Conservation (phyloP, 805 yeast genomes). For the Babjeviella inositovora region DNA sequence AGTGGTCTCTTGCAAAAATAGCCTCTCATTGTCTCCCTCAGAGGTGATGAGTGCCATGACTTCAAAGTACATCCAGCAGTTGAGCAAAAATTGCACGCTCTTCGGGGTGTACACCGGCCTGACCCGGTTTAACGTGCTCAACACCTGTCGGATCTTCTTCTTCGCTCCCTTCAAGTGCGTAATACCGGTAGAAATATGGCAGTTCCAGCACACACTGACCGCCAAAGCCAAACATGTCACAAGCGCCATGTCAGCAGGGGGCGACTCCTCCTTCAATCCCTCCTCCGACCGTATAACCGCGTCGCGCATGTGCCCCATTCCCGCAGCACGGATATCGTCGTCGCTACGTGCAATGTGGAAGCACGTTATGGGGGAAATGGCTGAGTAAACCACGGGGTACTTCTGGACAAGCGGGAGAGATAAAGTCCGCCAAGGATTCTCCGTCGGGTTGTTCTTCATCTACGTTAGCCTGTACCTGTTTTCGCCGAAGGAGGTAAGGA, state of each 20-base stretch:
- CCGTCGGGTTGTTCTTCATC: slow-evolving; percentile 45
- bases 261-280: slow-evolving; percentile 25
- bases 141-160: slow-evolving; percentile 35
- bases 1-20: slow-evolving; percentile 16
- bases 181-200: slow-evolving; percentile 49
- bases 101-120: slow-evolving; percentile 17
- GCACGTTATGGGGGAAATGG: slow-evolving; percentile 51
- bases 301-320: slow-evolving; percentile 39
- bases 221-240: slow-evolving; percentile 51
- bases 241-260: slow-evolving; percentile 50
- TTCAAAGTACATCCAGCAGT: slow-evolving; percentile 55
- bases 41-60: slow-evolving; percentile 53
- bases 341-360: slow-evolving; percentile 38
- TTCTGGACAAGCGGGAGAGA: slow-evolving; percentile 39
- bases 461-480: too few species aligned
- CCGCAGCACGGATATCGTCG: slow-evolving; percentile 25
- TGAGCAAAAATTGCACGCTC: slow-evolving; percentile 34
- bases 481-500: slow-evolving; percentile 18
- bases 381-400: slow-evolving; percentile 40
- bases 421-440: slow-evolving; percentile 52
- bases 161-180: slow-evolving; percentile 56
- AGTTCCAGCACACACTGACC: slow-evolving; percentile 55
- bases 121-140: slow-evolving; percentile 9
- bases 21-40: slow-evolving; percentile 24
- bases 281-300: slow-evolving; percentile 43